Evolutionary conservation across 1,284 basidiomycete species (phyloP).

Genomic region (Volvariella surrecta): DNA sequence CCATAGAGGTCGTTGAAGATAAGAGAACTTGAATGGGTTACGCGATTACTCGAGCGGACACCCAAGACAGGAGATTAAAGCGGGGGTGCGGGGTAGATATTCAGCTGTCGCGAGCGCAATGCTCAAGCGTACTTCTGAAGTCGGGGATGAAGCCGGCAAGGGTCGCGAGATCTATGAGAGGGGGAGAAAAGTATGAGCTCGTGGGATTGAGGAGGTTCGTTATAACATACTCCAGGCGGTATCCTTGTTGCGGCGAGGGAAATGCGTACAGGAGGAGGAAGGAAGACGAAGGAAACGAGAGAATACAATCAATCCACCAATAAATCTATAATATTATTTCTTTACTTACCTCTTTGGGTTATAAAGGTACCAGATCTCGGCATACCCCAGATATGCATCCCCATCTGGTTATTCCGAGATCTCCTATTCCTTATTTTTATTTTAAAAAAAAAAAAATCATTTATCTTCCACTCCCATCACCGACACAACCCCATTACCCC

Average conservation of each 20-base stretch:
- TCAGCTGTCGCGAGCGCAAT: conserved; percentile 44
- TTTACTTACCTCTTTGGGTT: not conserved
- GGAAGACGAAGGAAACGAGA: conserved; percentile 6
- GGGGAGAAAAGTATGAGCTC: conserved; percentile 4
- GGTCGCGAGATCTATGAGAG: conserved; percentile 80
- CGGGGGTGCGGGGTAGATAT: conserved; percentile 13
- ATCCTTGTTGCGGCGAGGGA: conserved; percentile 69
- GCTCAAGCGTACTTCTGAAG: conserved; percentile 56
- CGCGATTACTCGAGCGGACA: conserved; percentile 58
- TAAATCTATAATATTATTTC: not conserved
- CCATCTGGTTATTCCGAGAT: conserved; percentile 1
- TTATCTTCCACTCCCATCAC: conserved; percentile 1
- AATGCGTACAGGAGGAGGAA: conserved; percentile 25
- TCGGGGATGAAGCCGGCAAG: conserved; percentile 71
- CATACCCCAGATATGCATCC: not conserved
- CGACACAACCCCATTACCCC: not conserved
- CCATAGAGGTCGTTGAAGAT: conserved; percentile 26
- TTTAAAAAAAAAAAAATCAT: not conserved
- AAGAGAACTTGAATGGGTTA: conserved; percentile 17
- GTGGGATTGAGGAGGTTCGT: conserved; percentile 1
- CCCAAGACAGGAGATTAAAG: conserved; percentile 21
- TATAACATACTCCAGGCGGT: conserved; percentile 60
- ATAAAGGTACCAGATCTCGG: not conserved
- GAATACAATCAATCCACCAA: not conserved
- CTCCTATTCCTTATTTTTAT: not conserved